A percentile compares a stretch with the other conserved stretches of the same genome.
Evolutionary conservation across 768 basidiomycete species (phyloP).

Genomic region (Neoboletus subvelutipes): DNA sequence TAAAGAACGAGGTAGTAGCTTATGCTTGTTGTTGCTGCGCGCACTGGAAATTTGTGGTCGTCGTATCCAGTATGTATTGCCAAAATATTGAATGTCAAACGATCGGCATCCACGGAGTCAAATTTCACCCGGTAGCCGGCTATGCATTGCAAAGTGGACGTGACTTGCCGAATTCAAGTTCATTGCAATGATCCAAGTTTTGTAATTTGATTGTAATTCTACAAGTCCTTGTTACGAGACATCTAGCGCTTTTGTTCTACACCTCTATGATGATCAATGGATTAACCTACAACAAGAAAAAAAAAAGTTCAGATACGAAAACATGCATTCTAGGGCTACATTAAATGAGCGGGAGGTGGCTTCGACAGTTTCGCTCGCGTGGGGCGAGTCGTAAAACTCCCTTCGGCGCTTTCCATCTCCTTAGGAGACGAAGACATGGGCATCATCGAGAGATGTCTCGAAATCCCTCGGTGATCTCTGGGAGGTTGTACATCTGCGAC

Average conservation of each 20-base stretch:
- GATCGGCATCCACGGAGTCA: neutral
- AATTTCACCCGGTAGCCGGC: neutral
- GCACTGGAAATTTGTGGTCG: neutral
- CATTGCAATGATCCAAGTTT: neutral
- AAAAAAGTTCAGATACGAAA: slow-evolving; percentile 1
- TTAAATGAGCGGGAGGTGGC: slow-evolving; percentile 14
- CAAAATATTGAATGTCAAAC: neutral
- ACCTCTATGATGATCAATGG: neutral
- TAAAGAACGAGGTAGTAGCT: neutral
- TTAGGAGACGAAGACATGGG: slow-evolving; percentile 11
- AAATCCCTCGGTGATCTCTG: neutral
- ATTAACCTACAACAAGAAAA: neutral
- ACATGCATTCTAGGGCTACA: slow-evolving; percentile 17
- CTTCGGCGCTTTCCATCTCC: neutral
- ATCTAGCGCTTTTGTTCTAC: neutral
- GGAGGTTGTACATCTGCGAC: neutral
- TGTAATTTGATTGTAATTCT: neutral
- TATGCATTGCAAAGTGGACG: neutral
- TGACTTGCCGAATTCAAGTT: too few species aligned
- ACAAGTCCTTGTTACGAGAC: neutral
- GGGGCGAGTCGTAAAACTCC: slow-evolving; percentile 3
- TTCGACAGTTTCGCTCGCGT: slow-evolving; percentile 17
- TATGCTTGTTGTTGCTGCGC: slow-evolving; percentile 4
- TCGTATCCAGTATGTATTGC: too few species aligned
- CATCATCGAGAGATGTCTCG: slow-evolving; percentile 23